Evolutionary conservation across 257 asterid species (phyloP), one percentile per base, ranked within the genome.

Genomic region (Petrea volubilis): DNA sequence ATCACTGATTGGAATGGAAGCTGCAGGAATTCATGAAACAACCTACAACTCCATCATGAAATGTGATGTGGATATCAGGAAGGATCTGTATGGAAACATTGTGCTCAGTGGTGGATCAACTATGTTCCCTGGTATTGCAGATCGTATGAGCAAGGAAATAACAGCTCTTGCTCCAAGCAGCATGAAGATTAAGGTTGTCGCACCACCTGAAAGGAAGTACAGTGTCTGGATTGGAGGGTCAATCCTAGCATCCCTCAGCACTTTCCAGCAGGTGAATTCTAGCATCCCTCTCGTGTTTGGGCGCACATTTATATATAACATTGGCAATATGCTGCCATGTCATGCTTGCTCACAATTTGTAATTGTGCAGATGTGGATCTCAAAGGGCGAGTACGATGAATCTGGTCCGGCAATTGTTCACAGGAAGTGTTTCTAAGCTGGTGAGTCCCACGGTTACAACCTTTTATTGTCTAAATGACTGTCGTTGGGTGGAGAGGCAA

Each of bases 161-260:
- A 77, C 85, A 0, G 87, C 91, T 46, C 87, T 87, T 31, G 91
- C 91, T 46, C 87, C 91, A 2, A 85, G 89, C 68, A 83, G 91
- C 81, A 78, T 81, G 87, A 85, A 87, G 81, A 84, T 85, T 33
- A 87, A 84, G 84, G 90, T 84, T 31, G 91, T 87, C 2, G 91
- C 91, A 0, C 94, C 89, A 23, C 95, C 88, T 25, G 89, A 88
- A 55, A 83, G 92, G 75, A 88, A 83, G 80, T 88, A 88, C 75
- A 88, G 90, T 78, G 95, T 86, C 68, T 88, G 95, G 90, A 85
- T 83, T 18, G 95, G 95, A 76, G 91, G 95, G 18, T 87, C 87
- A 3, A 87, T 87, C 64, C 65, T 87, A 27, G 89, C 93, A 38
- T 87, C 93, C 57, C 88, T 87, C 68, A 82, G 90, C 67, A 87